These are phyloP conservation scores for Phytophthora lateralis DNA, from an alignment of 352 stramenopile genomes.

Conservation along the genomic window DNA sequence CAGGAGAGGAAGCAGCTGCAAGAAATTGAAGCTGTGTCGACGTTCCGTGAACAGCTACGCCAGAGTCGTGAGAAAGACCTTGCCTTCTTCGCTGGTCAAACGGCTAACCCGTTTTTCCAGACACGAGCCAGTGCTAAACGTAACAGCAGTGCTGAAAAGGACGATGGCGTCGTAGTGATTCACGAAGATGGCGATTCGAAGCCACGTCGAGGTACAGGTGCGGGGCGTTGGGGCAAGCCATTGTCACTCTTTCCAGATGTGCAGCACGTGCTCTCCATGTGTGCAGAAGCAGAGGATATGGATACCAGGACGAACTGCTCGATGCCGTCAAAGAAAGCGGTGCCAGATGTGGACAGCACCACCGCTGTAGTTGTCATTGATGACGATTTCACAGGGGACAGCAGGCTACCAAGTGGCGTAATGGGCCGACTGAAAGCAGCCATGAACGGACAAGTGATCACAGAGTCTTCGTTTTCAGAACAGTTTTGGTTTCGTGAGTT, in stretches of 20 bases:
- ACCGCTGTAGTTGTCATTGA: conserved; percentile 38
- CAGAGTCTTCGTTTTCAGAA: conserved; percentile 53
- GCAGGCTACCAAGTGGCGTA: conserved; percentile 10
- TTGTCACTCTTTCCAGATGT: conserved; percentile 43
- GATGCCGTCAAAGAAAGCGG: conserved; percentile 15
- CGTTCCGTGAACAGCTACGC: conserved; percentile 67
- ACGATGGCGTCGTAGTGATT: conserved; percentile 37
- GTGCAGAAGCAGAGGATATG: conserved; percentile 22
- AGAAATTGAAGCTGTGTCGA: conserved; percentile 68
- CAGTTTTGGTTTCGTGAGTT: conserved; percentile 68
- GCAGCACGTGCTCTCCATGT: conserved; percentile 43
- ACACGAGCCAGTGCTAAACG: conserved; percentile 22
- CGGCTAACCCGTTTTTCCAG: conserved; percentile 75
- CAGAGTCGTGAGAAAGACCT: conserved; percentile 72
- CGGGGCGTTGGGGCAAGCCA: conserved; percentile 50
- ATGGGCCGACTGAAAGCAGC: conserved; percentile 29
- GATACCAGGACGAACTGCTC: conserved; percentile 5
- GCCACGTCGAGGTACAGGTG: conserved; percentile 16
- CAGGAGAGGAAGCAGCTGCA: conserved; percentile 71
- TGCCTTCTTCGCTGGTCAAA: conserved; percentile 68
- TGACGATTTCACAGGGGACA: conserved; percentile 32
- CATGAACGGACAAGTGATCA: conserved; percentile 47
- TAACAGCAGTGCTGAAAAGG: conserved; percentile 32
- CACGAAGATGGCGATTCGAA: conserved; percentile 21
- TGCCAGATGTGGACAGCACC: background rate